Evolutionary conservation across 2,329 filamentous ascomycete species (phyloP).

Genomic region (Alternaria panax): DNA sequence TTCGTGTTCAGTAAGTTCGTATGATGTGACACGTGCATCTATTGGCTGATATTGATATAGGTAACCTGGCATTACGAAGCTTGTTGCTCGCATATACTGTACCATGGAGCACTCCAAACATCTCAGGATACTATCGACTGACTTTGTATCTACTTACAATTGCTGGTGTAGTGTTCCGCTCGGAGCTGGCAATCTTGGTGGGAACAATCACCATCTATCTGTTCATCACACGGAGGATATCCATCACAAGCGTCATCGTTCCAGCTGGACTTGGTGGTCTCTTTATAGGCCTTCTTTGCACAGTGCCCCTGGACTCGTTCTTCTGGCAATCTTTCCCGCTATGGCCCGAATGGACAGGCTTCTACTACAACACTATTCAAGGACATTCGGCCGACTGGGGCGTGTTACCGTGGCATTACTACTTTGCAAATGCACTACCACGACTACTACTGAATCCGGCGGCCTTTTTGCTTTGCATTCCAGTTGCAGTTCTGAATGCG

Average conservation of each 20-base stretch:
- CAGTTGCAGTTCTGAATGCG: constrained; percentile 59
- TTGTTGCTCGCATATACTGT: constrained; percentile 58
- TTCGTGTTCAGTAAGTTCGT: constrained; percentile 76
- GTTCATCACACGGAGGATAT: constrained; percentile 63
- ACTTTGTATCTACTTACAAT: constrained; percentile 79
- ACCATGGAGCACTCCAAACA: constrained; percentile 44
- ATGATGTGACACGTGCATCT: too few relatives aligned
- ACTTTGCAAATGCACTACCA: constrained; percentile 82
- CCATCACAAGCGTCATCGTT: constrained; percentile 66
- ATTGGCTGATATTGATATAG: constrained; percentile 50
- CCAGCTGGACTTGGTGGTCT: constrained; percentile 71
- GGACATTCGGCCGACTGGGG: constrained; percentile 90
- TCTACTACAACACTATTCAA: constrained; percentile 88
- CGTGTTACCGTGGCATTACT: constrained; percentile 83
- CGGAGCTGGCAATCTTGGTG: constrained; percentile 85
- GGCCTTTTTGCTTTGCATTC: constrained; percentile 61
- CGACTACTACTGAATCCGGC: constrained; percentile 84
- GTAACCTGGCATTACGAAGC: constrained; percentile 68
- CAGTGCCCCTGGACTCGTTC: constrained; percentile 83
- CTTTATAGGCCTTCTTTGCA: constrained; percentile 70
- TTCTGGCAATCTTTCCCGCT: constrained; percentile 82
- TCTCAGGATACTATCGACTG: constrained; percentile 63
- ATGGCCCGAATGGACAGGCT: constrained; percentile 90
- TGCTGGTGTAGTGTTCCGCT: constrained; percentile 84
- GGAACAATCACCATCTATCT: constrained; percentile 71